Evolutionary conservation across 352 stramenopile species (phyloP).

Genomic region (Globisporangium recalcitrans): DNA sequence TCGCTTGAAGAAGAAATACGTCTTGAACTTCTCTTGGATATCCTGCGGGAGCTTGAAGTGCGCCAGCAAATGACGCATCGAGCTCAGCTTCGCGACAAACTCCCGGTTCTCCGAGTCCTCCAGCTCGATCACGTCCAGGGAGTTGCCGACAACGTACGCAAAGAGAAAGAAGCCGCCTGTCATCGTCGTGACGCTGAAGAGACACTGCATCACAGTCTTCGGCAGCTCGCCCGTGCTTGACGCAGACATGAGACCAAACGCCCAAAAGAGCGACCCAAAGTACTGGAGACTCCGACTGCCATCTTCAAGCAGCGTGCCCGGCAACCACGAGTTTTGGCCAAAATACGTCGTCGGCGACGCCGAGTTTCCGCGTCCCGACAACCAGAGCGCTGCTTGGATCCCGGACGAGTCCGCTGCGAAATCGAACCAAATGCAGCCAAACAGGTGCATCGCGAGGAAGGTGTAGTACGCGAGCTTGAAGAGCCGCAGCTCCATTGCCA

Average conservation of each 20-base stretch:
- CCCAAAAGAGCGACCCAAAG: slow-evolving; percentile 44
- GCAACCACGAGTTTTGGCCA: slow-evolving; percentile 30
- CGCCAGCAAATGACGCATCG: slow-evolving; percentile 37
- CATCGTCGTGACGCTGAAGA: slow-evolving; percentile 58
- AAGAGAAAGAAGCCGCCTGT: slow-evolving; percentile 59
- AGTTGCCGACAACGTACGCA: slow-evolving; percentile 55
- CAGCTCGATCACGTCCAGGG: slow-evolving; percentile 51
- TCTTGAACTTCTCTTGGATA: slow-evolving; percentile 54
- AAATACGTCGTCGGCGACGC: slow-evolving; percentile 18
- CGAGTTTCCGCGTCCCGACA: not conserved
- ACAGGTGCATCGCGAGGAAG: slow-evolving; percentile 45
- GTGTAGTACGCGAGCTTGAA: slow-evolving; percentile 55
- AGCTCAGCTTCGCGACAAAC: slow-evolving; percentile 56
- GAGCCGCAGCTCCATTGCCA: slow-evolving; percentile 43
- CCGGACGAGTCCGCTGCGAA: slow-evolving; percentile 47
- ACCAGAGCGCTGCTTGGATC: slow-evolving; percentile 20
- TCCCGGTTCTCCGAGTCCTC: slow-evolving; percentile 53
- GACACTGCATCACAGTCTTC: slow-evolving; percentile 36
- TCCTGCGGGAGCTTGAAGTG: slow-evolving; percentile 44
- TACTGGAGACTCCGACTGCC: slow-evolving; percentile 35
- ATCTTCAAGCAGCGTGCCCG: slow-evolving; percentile 17
- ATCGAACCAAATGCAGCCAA: slow-evolving; percentile 58
- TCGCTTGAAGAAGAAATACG: slow-evolving; percentile 62
- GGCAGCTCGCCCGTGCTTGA: slow-evolving; percentile 49
- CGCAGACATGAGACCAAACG: slow-evolving; percentile 51